These are phyloP conservation scores for Aureobasidium melanogenum DNA, from an alignment of 2,329 filamentous ascomycete genomes.

Conservation along the genomic window DNA sequence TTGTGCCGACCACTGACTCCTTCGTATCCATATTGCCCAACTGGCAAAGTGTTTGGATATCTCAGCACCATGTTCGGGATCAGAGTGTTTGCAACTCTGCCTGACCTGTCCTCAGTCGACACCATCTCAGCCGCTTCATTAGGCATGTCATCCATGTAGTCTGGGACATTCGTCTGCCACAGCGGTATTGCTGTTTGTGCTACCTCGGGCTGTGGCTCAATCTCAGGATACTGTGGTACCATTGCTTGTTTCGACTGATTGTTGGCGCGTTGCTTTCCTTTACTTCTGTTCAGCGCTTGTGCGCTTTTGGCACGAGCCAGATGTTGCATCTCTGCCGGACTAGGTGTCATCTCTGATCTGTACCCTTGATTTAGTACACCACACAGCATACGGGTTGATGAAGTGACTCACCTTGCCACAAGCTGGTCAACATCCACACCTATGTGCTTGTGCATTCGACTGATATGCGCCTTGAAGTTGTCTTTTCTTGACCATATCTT, in stretches of 20 bases:
- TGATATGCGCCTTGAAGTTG: constrained; percentile 77
- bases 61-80: neutral
- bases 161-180: neutral
- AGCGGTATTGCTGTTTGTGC: neutral
- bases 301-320: neutral
- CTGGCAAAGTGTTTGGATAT: neutral
- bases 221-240: neutral
- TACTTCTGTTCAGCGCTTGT: neutral
- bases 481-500: constrained; percentile 77
- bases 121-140: neutral
- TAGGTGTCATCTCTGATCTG: constrained; percentile 3
- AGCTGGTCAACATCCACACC: constrained; percentile 1
- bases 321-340: neutral
- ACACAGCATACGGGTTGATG: no score
- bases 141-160: neutral
- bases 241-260: neutral
- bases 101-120: neutral
- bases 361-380: neutral
- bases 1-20: neutral
- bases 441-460: constrained; percentile 50
- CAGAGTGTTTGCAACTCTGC: neutral
- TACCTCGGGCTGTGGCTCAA: neutral
- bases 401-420: neutral
- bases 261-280: neutral
- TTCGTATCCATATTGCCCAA: neutral